Evolutionary conservation across 2,329 filamentous ascomycete species (phyloP), one percentile per base, ranked within the genome.

Genomic region (Fusarium sp.): DNA sequence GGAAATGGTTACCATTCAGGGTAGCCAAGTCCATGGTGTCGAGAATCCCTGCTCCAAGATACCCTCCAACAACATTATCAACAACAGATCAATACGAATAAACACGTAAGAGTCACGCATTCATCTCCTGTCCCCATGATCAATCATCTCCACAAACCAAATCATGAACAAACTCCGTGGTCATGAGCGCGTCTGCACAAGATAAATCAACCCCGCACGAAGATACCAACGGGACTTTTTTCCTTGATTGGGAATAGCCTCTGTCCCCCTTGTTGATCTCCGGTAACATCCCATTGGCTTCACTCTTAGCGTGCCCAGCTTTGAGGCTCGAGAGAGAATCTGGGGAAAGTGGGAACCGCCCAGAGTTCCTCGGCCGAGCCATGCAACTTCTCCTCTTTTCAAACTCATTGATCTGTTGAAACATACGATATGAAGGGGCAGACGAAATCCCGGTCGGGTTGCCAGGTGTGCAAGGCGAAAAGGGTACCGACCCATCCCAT

Each of bases 161-260:
- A 20, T 31, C 31, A 35, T 38, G 31, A 52, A 52, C 16, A 62
- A 62, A 35, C 18, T 9, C 7, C 11, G 22, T 14, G 20, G 22
- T 36, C 56, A 58, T 58, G 52, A 59, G 40, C 29, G 14, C 16
- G 14, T 50, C 22, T 27, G 14, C 33, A n/a, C 42, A 52, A 50
- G 42, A 52, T 52, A 62, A 54, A 13, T 22, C 33, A 64, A 57
- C 66, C 68, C 71, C 58, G 71, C 50, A 47, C 50, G 6, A n/a
- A 74, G 50, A 65, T 69, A 71, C 31, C 22, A 20, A 16, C 16
- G n/a, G 62, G 72, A 70, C 58, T 66, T 74, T 74, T 74, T 74
- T 25, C 38, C 71, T 62, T 42, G 3, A 63, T 74, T 5, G 11
- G 71, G 71, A 47, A 72, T 72, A 74, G 71, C 63, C 50, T 64